Conservation (phyloP, 1,284 basidiomycete species). For the Melampsora occidentalis region DNA sequence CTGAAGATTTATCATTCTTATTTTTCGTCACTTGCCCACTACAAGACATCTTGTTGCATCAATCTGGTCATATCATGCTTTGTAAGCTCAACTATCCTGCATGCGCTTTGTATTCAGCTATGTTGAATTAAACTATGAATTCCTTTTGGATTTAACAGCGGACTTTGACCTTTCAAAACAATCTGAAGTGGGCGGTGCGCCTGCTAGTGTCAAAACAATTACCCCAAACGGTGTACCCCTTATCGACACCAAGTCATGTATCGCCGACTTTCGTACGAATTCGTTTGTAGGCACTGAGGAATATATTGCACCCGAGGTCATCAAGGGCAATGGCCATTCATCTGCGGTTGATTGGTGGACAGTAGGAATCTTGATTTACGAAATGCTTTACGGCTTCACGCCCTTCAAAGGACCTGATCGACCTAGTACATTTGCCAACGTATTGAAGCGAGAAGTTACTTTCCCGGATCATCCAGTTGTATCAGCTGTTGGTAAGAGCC, state of each 20-base stretch:
- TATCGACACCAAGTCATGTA: constrained; percentile 95
- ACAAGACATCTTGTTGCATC: constrained; percentile 93
- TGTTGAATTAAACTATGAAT: not conserved
- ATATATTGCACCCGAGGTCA: constrained; percentile 98
- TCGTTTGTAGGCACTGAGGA: constrained; percentile 99
- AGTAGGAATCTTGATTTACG: constrained; percentile 94
- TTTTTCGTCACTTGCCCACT: constrained; percentile 2
- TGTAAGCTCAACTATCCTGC: constrained; percentile 53
- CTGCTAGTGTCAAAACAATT: constrained; percentile 82
- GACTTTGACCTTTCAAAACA: constrained; percentile 99
- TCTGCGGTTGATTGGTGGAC: constrained; percentile 99
- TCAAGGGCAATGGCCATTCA: constrained; percentile 94
- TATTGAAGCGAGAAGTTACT: constrained; percentile 77
- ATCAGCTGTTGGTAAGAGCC: constrained; percentile 79
- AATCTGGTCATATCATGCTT: constrained; percentile 98
- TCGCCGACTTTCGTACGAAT: constrained; percentile 95
- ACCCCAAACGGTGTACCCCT: constrained; percentile 86
- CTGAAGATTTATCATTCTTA: not conserved
- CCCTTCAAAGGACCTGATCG: constrained; percentile 97
- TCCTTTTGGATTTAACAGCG: constrained; percentile 51
- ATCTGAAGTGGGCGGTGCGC: constrained; percentile 69
- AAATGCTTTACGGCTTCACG: constrained; percentile 88
- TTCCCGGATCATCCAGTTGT: constrained; percentile 85
- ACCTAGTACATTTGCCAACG: constrained; percentile 93
- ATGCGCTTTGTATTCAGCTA: not conserved